Percentiles rank a stretch among this genome's conserved stretches.
phyloP scores from a whole-genome alignment of 768 basidiomycete genomes.

The Tricholoma furcatifolium region DNA sequence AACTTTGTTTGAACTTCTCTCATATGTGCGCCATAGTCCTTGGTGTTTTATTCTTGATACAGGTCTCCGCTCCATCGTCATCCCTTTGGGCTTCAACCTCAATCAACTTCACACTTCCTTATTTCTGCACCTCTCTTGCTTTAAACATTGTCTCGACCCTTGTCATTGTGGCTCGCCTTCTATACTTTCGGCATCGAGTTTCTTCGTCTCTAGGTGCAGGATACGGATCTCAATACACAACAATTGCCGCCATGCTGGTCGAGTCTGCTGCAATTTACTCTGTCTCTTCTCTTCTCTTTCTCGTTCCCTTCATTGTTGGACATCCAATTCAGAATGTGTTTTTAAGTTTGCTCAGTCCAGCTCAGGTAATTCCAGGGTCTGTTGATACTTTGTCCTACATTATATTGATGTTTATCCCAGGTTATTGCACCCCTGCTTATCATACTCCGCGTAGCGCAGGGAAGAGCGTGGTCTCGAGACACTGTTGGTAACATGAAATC shows the following conservation, averaged over 20 bases:
- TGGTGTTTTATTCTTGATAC: slow-evolving; percentile 9
- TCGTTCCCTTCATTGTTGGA: slow-evolving; percentile 22
- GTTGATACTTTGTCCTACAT: not conserved
- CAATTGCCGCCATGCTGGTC: slow-evolving; percentile 29
- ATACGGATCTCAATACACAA: slow-evolving; percentile 24
- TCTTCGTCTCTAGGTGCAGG: slow-evolving; percentile 19
- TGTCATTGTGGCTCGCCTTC: slow-evolving; percentile 28
- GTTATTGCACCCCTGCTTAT: slow-evolving; percentile 33
- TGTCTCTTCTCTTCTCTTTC: slow-evolving; percentile 25
- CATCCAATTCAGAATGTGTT: slow-evolving; percentile 25
- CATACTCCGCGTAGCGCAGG: slow-evolving; percentile 33
- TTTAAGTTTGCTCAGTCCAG: slow-evolving; percentile 30
- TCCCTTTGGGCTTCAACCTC: slow-evolving; percentile 14
- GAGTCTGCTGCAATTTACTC: slow-evolving; percentile 33
- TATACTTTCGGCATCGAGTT: slow-evolving; percentile 18
- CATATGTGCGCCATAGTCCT: not conserved
- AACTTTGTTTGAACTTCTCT: too few species aligned
- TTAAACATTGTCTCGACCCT: slow-evolving; percentile 32
- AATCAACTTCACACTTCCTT: slow-evolving; percentile 22
- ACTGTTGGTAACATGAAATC: not conserved
- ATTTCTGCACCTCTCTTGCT: slow-evolving; percentile 24
- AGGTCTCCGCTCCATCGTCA: slow-evolving; percentile 7
- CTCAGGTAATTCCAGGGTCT: slow-evolving; percentile 19
- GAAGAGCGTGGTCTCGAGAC: slow-evolving; percentile 24
- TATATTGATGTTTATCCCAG: slow-evolving; percentile 15